Percentiles rank a stretch among this genome's conserved stretches.
Conservation (phyloP, 129 eudicot species). For the Heracleum sosnowskyi region DNA sequence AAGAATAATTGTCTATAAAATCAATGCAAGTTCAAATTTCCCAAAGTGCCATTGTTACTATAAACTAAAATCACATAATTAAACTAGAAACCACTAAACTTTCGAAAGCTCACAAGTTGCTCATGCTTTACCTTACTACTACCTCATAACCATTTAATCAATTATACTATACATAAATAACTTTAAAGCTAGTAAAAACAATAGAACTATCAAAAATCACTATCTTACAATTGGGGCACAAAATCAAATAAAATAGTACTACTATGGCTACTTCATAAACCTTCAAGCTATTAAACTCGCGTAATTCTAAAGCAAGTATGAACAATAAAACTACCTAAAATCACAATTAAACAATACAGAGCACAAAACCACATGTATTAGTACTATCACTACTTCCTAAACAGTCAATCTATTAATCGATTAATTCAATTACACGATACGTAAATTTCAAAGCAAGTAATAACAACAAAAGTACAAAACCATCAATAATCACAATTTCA, state of each 20-base stretch:
- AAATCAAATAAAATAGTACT: conserved; percentile 10
- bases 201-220: neutral
- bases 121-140: neutral
- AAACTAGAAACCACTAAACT: too few species aligned
- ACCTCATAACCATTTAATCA: neutral
- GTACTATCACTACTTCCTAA: neutral
- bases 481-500: neutral
- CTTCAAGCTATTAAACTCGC: neutral
- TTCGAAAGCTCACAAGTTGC: neutral
- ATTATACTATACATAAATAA: neutral
- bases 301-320: neutral
- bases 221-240: neutral
- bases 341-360: neutral
- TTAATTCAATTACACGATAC: neutral
- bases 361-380: neutral
- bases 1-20: too few species aligned
- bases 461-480: neutral
- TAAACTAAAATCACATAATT: too few species aligned
- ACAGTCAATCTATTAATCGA: neutral
- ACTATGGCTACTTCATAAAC: neutral
- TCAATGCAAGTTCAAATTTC: neutral
- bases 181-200: neutral
- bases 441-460: neutral
- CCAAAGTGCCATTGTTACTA: too few species aligned
- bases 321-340: neutral